These are phyloP conservation scores for Apiospora saccharicola DNA, from an alignment of 2,329 filamentous ascomycete genomes.

Conservation along the genomic window DNA sequence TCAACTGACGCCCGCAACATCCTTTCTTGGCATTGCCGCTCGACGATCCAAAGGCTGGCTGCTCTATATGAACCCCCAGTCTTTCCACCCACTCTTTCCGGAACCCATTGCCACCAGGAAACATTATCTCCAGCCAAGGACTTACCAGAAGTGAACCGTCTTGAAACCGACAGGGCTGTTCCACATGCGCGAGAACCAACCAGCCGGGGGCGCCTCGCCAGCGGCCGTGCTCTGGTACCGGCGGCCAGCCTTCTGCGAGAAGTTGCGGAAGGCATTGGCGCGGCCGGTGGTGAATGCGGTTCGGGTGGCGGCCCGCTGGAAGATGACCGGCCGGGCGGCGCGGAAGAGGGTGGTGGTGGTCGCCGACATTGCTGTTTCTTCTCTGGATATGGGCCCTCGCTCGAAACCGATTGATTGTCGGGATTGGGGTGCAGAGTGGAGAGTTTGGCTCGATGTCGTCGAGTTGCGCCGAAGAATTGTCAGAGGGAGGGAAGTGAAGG, in stretches of 20 bases:
- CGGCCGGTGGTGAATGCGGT: conserved; percentile 55
- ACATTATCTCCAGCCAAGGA: conserved; percentile 26
- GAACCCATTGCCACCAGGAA: neutral
- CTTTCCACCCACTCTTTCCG: neutral
- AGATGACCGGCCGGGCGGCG: conserved; percentile 58
- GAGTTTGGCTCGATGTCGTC: neutral
- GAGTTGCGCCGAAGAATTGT: conserved; percentile 17
- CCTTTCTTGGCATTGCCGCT: neutral
- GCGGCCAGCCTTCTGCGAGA: conserved; percentile 57
- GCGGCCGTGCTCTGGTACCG: conserved; percentile 75
- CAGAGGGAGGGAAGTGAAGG: conserved; percentile 9
- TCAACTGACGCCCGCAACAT: neutral
- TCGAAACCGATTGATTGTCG: conserved; percentile 21
- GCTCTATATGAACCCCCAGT: neutral
- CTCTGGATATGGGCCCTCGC: neutral
- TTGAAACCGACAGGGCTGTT: conserved; percentile 82
- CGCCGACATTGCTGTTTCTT: conserved; percentile 45
- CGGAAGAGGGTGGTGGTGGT: conserved; percentile 59
- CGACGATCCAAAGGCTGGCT: neutral
- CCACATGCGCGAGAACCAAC: conserved; percentile 81
- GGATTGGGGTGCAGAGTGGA: neutral
- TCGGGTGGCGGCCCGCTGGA: conserved; percentile 63
- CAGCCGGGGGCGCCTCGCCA: conserved; percentile 49
- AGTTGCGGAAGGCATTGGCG: conserved; percentile 49
- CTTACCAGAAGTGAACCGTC: conserved; percentile 98